phyloP scores from a whole-genome alignment of 2,329 filamentous ascomycete genomes.

The Daldinia eschscholtzii region DNA sequence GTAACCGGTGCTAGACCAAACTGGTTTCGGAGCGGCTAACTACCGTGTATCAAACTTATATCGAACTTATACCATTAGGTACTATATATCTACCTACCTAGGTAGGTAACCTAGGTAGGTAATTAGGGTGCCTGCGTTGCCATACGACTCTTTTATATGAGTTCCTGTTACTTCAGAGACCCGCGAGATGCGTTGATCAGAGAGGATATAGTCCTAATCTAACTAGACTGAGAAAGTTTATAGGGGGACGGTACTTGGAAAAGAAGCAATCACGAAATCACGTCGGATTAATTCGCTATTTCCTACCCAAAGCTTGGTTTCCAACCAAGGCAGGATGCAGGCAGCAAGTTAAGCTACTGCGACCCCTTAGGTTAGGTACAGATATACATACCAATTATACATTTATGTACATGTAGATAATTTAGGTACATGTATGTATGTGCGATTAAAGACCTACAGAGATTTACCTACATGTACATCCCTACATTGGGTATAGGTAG shows the following conservation, averaged over 20 bases:
- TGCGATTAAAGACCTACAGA: not conserved
- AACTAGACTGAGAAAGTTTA: conserved; percentile 11
- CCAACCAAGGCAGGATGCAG: conserved; percentile 23
- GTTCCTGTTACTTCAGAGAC: conserved; percentile 1
- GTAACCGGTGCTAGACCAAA: conserved; percentile 33
- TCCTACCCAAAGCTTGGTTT: conserved; percentile 20
- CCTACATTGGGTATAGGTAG: too few species aligned
- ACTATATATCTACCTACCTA: conserved; percentile 1
- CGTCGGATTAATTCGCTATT: conserved; percentile 21
- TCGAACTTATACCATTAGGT: conserved; percentile 6
- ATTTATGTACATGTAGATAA: too few species aligned
- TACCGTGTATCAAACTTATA: conserved; percentile 27
- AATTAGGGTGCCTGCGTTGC: too few species aligned
- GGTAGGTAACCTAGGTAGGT: too few species aligned
- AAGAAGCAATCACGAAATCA: conserved; percentile 20
- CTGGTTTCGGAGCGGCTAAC: conserved; percentile 30
- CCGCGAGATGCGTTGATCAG: not conserved
- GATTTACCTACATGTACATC: conserved; percentile 11
- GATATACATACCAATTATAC: too few species aligned
- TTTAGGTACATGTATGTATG: not conserved
- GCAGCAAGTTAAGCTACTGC: conserved; percentile 18
- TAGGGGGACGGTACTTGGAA: conserved; percentile 20
- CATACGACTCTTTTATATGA: conserved; percentile 14
- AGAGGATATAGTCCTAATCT: not conserved
- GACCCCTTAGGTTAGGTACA: conserved; percentile 13